Conservation (phyloP, 768 basidiomycete species). For the Hygrophoropsis aurantiaca region DNA sequence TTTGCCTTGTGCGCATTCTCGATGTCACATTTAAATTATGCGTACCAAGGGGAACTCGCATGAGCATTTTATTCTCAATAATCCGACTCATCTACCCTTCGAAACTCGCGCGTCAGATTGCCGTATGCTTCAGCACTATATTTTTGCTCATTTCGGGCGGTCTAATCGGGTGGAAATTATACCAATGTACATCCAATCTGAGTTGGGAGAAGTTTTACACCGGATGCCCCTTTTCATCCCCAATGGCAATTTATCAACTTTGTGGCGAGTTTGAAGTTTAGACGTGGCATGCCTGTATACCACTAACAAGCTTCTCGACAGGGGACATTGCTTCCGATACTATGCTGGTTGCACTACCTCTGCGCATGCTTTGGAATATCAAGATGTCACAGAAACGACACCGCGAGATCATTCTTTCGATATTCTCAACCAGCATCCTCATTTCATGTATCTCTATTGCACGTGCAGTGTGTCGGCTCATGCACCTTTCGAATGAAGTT, state of each 20-base stretch:
- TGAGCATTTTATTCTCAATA: background rate
- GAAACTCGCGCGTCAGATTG: background rate
- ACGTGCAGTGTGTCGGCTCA: no score
- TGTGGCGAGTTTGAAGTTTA: no score
- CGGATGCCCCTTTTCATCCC: no score
- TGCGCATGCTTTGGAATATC: background rate
- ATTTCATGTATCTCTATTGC: no score
- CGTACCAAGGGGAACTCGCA: background rate
- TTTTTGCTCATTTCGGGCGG: background rate
- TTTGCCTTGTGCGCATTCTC: background rate
- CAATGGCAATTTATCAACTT: no score
- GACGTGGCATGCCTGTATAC: background rate
- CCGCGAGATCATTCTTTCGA: slow-evolving; percentile 3
- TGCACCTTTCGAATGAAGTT: no score
- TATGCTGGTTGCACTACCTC: background rate
- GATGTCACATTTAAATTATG: background rate
- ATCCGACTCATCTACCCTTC: background rate
- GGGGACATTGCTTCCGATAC: background rate
- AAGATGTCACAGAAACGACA: background rate
- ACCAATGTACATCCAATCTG: background rate
- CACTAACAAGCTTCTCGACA: background rate
- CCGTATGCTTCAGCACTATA: background rate
- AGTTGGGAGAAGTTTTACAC: no score
- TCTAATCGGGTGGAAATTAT: background rate
- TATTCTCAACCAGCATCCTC: slow-evolving; percentile 3